A percentile compares a stretch with the other conserved stretches of the same genome.
Conservation (phyloP, 2,329 filamentous ascomycete genomes). For the Sporothrix phasma region DNA sequence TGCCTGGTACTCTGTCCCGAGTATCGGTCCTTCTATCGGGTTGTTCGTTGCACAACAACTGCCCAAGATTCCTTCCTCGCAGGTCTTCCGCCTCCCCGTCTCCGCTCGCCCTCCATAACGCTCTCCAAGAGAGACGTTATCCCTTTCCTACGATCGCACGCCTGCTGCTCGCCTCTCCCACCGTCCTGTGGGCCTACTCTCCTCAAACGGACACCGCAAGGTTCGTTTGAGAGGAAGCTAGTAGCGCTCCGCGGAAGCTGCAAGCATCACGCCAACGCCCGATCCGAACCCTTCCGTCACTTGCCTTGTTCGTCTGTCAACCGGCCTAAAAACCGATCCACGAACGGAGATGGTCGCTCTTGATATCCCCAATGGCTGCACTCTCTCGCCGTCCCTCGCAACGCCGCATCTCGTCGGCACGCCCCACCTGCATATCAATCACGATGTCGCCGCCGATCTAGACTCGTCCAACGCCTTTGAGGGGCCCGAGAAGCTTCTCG, state of each 20-base stretch:
- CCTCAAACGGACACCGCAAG: slow-evolving; percentile 83
- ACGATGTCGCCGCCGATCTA: slow-evolving; percentile 82
- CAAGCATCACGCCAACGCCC: background rate
- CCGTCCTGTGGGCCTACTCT: slow-evolving; percentile 90
- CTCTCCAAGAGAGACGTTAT: slow-evolving; percentile 49
- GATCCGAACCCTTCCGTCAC: background rate
- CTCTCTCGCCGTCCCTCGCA: slow-evolving; percentile 69
- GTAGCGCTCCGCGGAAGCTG: slow-evolving; percentile 79
- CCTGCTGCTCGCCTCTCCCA: slow-evolving; percentile 80
- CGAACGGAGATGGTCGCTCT: slow-evolving; percentile 68
- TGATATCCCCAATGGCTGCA: slow-evolving; percentile 71
- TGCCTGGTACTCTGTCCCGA: slow-evolving; percentile 35
- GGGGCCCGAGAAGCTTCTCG: slow-evolving; percentile 93
- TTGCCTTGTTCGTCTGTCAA: background rate
- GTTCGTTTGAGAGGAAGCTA: slow-evolving; percentile 97
- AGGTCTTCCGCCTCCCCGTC: slow-evolving; percentile 72
- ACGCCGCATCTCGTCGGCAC: slow-evolving; percentile 60
- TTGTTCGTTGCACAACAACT: slow-evolving; percentile 28
- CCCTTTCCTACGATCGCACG: slow-evolving; percentile 25
- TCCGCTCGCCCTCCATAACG: slow-evolving; percentile 89
- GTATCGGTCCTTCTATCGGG: slow-evolving; percentile 54
- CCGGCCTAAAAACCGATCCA: background rate
- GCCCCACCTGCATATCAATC: slow-evolving; percentile 91
- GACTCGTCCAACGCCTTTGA: slow-evolving; percentile 96
- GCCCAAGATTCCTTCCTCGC: slow-evolving; percentile 81